phyloP scores from a whole-genome alignment of 495 filamentous ascomycete genomes.

The Penicillium robsamsonii region DNA sequence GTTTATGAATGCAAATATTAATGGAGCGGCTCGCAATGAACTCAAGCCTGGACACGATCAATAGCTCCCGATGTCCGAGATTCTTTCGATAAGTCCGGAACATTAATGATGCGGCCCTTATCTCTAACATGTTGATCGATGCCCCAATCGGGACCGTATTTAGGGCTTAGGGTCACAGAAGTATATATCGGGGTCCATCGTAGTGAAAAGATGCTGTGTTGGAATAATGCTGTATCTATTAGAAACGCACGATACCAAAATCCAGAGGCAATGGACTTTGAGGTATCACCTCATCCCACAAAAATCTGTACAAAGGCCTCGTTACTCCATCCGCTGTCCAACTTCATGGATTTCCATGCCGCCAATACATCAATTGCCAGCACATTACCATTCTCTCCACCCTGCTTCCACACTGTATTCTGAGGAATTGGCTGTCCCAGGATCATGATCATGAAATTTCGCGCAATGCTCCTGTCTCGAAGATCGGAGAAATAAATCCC shows the following conservation, averaged over 20 bases:
- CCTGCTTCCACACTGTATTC: slow-evolving; percentile 61
- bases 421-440: slow-evolving; percentile 64
- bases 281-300: slow-evolving; percentile 24
- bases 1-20: slow-evolving; percentile 1
- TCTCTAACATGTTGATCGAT: neutral
- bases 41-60: slow-evolving; percentile 10
- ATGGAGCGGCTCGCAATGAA: slow-evolving; percentile 12
- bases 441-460: slow-evolving; percentile 75
- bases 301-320: slow-evolving; percentile 74
- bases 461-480: slow-evolving; percentile 52
- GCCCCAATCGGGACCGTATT: neutral
- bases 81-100: slow-evolving; percentile 29
- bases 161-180: neutral
- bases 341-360: slow-evolving; percentile 75
- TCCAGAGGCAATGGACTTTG: no score
- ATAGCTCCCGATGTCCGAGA: slow-evolving; percentile 18
- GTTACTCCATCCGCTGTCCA: slow-evolving; percentile 77
- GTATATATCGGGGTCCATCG: neutral
- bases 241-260: neutral
- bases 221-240: neutral
- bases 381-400: slow-evolving; percentile 50
- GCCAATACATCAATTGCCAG: slow-evolving; percentile 72
- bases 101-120: slow-evolving; percentile 22
- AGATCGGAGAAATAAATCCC: slow-evolving; percentile 72
- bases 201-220: neutral